Conservation (phyloP, 495 filamentous ascomycete species). For the Xylaria cubensis region DNA sequence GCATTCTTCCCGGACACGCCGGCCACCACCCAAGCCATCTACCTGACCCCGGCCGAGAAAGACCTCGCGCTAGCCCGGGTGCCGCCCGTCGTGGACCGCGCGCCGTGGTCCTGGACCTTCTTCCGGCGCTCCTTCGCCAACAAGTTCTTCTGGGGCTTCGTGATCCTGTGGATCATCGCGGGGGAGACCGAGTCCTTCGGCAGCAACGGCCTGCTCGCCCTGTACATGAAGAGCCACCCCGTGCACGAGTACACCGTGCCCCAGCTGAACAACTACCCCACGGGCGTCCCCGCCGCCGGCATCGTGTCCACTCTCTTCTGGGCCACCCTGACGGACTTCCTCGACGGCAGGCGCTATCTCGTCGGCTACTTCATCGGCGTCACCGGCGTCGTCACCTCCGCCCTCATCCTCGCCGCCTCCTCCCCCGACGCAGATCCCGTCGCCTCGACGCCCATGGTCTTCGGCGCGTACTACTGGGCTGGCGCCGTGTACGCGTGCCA, state of each 20-base stretch:
- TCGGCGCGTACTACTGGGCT: constrained; percentile 62
- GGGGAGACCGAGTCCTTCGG: constrained; percentile 59
- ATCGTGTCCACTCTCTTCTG: constrained; percentile 61
- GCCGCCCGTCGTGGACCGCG: constrained; percentile 40
- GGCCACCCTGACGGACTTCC: constrained; percentile 60
- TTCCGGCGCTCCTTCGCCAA: constrained; percentile 49
- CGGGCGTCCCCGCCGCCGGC: constrained; percentile 55
- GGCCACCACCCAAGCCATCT: constrained; percentile 57
- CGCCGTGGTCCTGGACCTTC: constrained; percentile 47
- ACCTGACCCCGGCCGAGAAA: constrained; percentile 54
- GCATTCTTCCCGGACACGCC: constrained; percentile 68
- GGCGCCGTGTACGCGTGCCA: constrained; percentile 64
- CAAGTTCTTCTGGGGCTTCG: constrained; percentile 59
- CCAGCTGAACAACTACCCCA: constrained; percentile 58
- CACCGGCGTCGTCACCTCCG: constrained; percentile 55
- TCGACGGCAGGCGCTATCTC: constrained; percentile 56
- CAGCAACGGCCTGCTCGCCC: constrained; percentile 53
- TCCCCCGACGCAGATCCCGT: constrained; percentile 46
- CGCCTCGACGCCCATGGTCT: constrained; percentile 41
- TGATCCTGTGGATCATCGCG: constrained; percentile 57
- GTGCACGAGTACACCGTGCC: constrained; percentile 47
- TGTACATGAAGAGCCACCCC: constrained; percentile 53
- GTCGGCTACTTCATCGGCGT: constrained; percentile 62
- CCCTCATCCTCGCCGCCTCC: constrained; percentile 55
- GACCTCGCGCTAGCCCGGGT: constrained; percentile 52